Base-by-base conservation (phyloP, 1,284 basidiomycete genomes). In the Golubevia sp. region DNA sequence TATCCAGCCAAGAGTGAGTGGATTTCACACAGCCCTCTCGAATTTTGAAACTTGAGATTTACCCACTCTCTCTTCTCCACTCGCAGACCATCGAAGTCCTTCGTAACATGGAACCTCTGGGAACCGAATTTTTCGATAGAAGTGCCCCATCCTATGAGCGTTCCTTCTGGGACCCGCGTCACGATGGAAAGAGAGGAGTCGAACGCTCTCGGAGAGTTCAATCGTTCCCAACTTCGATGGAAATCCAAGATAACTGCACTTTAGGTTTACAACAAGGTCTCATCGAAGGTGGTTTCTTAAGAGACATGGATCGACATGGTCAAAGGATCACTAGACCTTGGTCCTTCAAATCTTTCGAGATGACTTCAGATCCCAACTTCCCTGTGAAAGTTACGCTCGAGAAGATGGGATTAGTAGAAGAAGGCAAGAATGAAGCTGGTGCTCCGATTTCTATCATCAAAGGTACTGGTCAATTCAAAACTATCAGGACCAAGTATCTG, bases 1-100 rank as follows among this genome's bases (percentile, higher is more conserved):
- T 26, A 77, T 85, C 23, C 85, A 85, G 69, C 84, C 84, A 1
- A 82, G 75, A n/a, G 55, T 61, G 34, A 53, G 57, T 61, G 2
- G 11, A 3, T n/a, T n/a, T n/a, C n/a, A n/a, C n/a, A n/a, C n/a
- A n/a, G n/a, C n/a, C n/a, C n/a, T n/a, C n/a, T n/a, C n/a, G n/a
- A n/a, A n/a, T n/a, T n/a, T n/a, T n/a, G n/a, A n/a, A n/a, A n/a
- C n/a, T n/a, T n/a, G n/a, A n/a, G n/a, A n/a, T n/a, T n/a, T n/a
- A n/a, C n/a, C n/a, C n/a, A n/a, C 58, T n/a, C n/a, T n/a, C n/a
- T 18, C 55, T 27, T 20, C 59, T 3, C 11, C 30, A 5, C 30
- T 34, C 11, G 6, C 52, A 63, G 21, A 79, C 76, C 15, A 88
- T 92, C 55, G 91, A 93, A 81, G 89, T 92, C 4, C 84, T 93